A percentile compares a stretch with the other conserved stretches of the same genome.
Conservation (phyloP, 192 early-diverging fungal genomes). For the Phycomyces nitens region DNA sequence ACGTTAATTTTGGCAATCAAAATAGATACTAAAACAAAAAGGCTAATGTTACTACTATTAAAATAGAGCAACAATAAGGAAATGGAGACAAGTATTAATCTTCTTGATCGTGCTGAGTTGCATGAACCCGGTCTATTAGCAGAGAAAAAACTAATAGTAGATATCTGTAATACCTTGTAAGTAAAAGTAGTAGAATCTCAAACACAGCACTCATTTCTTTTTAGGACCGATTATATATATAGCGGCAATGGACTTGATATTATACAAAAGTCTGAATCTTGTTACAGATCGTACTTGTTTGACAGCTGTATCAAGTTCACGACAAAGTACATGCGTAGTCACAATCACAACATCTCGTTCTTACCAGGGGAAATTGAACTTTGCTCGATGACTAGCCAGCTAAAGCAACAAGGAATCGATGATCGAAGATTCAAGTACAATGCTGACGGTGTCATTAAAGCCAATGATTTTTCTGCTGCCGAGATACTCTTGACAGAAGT, state of each 20-base stretch:
- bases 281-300: too few species aligned
- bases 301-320: too few species aligned
- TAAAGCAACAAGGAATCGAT: conserved; percentile 8
- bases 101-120: too few species aligned
- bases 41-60: too few species aligned
- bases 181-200: neutral
- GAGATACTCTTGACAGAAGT: conserved; percentile 7
- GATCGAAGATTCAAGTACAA: conserved; percentile 1
- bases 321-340: too few species aligned
- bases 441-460: neutral
- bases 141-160: neutral
- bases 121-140: neutral
- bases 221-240: too few species aligned
- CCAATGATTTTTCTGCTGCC: neutral
- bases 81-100: too few species aligned
- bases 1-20: too few species aligned
- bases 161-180: neutral
- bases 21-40: too few species aligned
- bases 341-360: neutral
- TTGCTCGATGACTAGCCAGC: neutral
- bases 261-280: too few species aligned
- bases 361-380: conserved; percentile 9
- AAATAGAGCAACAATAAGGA: too few species aligned
- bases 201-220: neutral
- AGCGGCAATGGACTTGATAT: too few species aligned